Percentiles rank a stretch among this genome's conserved stretches.
Conservation (phyloP, 140 eudicot genomes). For the Stevia rebaudiana region DNA sequence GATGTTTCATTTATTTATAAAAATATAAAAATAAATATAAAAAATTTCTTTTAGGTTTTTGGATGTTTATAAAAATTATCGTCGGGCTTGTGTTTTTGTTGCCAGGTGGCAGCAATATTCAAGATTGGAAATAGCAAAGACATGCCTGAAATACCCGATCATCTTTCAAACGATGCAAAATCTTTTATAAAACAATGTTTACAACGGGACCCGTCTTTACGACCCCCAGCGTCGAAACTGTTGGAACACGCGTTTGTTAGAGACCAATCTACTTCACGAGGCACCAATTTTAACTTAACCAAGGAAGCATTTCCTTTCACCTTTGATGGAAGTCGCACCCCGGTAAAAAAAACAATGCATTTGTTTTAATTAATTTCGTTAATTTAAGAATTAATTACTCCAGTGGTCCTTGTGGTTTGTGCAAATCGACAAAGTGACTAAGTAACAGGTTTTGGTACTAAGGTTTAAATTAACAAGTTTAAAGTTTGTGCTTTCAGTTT, state of each 20-base stretch:
- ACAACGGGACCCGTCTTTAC: constrained; percentile 72
- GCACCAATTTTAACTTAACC: constrained; percentile 47
- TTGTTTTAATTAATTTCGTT: too few species aligned
- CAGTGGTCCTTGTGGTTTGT: too few species aligned
- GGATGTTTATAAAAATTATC: background rate
- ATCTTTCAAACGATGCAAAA: constrained; percentile 79
- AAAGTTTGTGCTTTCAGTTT: too few species aligned
- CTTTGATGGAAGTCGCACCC: constrained; percentile 87
- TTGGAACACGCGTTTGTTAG: constrained; percentile 75
- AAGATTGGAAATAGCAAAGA: constrained; percentile 99
- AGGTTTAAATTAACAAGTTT: too few species aligned
- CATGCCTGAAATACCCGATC: constrained; percentile 79
- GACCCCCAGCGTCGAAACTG: constrained; percentile 73
- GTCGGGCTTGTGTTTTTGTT: constrained; percentile 5
- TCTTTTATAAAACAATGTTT: constrained; percentile 66
- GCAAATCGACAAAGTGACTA: too few species aligned
- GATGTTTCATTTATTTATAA: background rate
- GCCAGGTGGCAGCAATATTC: constrained; percentile 94
- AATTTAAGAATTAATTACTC: too few species aligned
- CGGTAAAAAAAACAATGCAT: too few species aligned
- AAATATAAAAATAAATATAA: too few species aligned
- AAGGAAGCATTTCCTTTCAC: constrained; percentile 68
- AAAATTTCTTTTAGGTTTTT: background rate
- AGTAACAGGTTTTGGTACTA: too few species aligned
- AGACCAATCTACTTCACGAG: constrained; percentile 61